A percentile compares a stretch with the other conserved stretches of the same genome.
These are phyloP conservation scores for Catharanthus roseus DNA, from an alignment of 257 asterid genomes.

Conservation along the genomic window DNA sequence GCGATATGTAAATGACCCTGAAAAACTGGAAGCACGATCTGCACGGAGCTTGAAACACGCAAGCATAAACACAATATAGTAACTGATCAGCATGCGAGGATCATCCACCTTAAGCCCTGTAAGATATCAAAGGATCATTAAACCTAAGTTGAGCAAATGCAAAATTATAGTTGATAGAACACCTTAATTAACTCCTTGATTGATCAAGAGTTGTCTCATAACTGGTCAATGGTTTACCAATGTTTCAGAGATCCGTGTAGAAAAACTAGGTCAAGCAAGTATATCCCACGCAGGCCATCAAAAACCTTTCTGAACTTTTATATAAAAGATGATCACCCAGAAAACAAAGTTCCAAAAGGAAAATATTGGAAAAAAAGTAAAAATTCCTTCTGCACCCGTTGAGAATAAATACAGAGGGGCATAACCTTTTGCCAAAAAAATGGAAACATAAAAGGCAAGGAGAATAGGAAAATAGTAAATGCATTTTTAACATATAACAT, in stretches of 20 bases:
- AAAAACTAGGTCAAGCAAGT: neutral
- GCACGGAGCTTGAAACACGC: constrained; percentile 93
- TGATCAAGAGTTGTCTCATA: neutral
- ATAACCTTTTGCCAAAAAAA: no score
- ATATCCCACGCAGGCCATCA: neutral
- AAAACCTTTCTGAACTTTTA: neutral
- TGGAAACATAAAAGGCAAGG: neutral
- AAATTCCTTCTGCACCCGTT: neutral
- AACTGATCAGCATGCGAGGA: constrained; percentile 90
- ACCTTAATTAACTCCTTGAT: neutral
- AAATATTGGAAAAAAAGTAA: neutral
- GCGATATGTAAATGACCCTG: constrained; percentile 72
- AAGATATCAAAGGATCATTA: constrained; percentile 16
- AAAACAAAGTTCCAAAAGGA: neutral
- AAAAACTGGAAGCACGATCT: constrained; percentile 62
- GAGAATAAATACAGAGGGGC: no score
- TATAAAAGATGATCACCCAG: neutral
- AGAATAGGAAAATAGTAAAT: neutral
- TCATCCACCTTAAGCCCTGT: constrained; percentile 89
- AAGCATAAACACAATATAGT: constrained; percentile 76
- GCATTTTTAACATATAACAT: neutral
- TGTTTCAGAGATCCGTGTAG: neutral
- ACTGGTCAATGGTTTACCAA: neutral
- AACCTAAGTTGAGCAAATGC: constrained; percentile 5
- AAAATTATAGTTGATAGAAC: neutral